These are phyloP conservation scores for Gossypium aridum DNA, from an alignment of 441 rosid species.

Conservation along the genomic window DNA sequence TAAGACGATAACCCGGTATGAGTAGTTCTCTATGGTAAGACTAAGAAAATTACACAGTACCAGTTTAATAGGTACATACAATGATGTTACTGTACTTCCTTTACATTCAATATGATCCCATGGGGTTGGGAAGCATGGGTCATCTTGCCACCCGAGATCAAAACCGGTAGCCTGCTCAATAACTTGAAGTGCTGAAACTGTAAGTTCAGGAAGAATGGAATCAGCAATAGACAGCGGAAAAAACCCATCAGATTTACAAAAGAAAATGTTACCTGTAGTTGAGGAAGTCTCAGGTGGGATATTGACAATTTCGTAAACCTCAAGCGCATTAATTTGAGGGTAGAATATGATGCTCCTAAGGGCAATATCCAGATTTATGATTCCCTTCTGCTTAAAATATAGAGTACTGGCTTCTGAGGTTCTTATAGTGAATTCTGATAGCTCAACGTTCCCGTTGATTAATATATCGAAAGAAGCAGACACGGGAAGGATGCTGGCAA, in stretches of 20 bases:
- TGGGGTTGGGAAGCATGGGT: slow-evolving; percentile 75
- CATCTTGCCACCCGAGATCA: slow-evolving; percentile 87
- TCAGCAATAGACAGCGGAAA: too few relatives aligned
- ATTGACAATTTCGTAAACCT: slow-evolving; percentile 58
- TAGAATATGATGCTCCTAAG: slow-evolving; percentile 42
- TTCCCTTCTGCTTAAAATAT: slow-evolving; percentile 35
- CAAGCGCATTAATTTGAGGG: slow-evolving; percentile 73
- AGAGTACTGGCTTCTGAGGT: slow-evolving; percentile 46
- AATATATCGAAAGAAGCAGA: slow-evolving; percentile 61
- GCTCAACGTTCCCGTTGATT: slow-evolving; percentile 49
- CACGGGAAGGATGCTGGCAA: slow-evolving; percentile 77
- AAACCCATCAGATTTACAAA: too few relatives aligned
- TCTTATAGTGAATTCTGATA: slow-evolving; percentile 45
- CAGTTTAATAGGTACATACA: slow-evolving; percentile 30
- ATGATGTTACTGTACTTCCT: slow-evolving; percentile 64
- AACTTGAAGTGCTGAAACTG: slow-evolving; percentile 90
- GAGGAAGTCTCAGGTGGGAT: slow-evolving; percentile 72
- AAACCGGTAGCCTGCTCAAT: slow-evolving; percentile 69
- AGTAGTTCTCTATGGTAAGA: too few relatives aligned
- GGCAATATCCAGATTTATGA: slow-evolving; percentile 55
- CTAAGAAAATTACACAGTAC: too few relatives aligned
- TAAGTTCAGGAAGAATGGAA: too few relatives aligned
- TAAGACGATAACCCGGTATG: slow-evolving; percentile 4
- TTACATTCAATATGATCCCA: slow-evolving; percentile 77
- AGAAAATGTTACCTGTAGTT: slow-evolving; percentile 31